Evolutionary conservation across 768 basidiomycete species (phyloP).

Genomic region (Tylopilus felleus): DNA sequence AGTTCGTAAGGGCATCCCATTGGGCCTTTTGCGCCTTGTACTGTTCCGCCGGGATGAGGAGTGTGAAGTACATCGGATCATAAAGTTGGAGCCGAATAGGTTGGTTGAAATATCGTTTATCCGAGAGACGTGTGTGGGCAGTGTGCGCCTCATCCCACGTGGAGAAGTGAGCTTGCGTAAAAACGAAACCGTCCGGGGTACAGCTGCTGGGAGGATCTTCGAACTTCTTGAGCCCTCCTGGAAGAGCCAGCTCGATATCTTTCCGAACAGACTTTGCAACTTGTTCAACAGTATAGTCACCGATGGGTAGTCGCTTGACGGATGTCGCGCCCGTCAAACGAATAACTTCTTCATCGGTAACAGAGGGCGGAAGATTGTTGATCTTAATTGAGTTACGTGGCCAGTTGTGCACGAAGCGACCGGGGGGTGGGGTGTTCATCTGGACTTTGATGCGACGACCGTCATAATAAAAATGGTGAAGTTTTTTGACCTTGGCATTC

Average conservation of each 20-base stretch:
- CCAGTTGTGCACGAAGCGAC: constrained; percentile 25
- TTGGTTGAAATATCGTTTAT: constrained; percentile 33
- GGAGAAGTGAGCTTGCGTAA: constrained; percentile 44
- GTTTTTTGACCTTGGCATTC: constrained; percentile 29
- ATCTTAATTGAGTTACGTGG: constrained; percentile 41
- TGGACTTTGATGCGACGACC: constrained; percentile 47
- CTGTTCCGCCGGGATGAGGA: constrained; percentile 46
- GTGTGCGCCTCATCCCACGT: constrained; percentile 47
- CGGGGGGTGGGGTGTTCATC: constrained; percentile 40
- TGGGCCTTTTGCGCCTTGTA: constrained; percentile 47
- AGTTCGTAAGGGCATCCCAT: constrained; percentile 45
- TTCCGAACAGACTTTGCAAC: constrained; percentile 22
- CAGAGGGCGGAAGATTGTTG: constrained; percentile 35
- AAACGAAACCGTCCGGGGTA: constrained; percentile 32
- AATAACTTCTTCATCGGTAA: constrained; percentile 25
- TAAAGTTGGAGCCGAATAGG: constrained; percentile 42
- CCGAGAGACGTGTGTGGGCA: constrained; percentile 36
- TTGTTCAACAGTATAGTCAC: constrained; percentile 16
- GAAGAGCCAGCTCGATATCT: constrained; percentile 21
- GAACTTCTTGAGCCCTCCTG: constrained; percentile 23
- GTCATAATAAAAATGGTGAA: constrained; percentile 36
- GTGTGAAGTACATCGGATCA: constrained; percentile 48
- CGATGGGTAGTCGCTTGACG: constrained; percentile 25
- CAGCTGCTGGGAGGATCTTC: constrained; percentile 21
- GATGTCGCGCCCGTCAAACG: constrained; percentile 29